A percentile compares a stretch with the other conserved stretches of the same genome.
phyloP scores from a whole-genome alignment of 2,329 filamentous ascomycete species.

The Ceratocystis variospora region DNA sequence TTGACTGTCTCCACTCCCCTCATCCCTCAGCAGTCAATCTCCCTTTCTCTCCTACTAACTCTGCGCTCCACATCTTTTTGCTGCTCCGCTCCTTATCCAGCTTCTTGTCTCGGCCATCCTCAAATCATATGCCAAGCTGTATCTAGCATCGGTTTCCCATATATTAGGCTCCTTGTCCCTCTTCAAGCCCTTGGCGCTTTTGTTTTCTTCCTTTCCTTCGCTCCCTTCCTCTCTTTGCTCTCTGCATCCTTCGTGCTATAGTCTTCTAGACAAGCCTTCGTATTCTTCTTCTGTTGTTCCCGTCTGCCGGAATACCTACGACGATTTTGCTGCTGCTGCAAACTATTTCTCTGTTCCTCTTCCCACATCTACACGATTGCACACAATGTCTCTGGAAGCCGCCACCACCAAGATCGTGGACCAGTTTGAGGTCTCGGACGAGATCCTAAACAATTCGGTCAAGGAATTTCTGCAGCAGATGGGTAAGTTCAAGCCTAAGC shows the following conservation, averaged over 20 bases:
- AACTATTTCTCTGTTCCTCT: constrained; percentile 36
- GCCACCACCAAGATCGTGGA: constrained; percentile 69
- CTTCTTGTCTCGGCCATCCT: constrained; percentile 24
- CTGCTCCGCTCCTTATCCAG: constrained; percentile 12
- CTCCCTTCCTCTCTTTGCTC: constrained; percentile 19
- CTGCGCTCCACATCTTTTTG: constrained; percentile 32
- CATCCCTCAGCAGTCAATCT: too few relatives aligned
- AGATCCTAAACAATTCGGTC: constrained; percentile 66
- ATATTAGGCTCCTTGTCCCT: constrained; percentile 20
- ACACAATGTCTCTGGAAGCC: constrained; percentile 48
- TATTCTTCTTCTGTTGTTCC: constrained; percentile 30
- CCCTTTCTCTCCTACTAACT: constrained; percentile 19
- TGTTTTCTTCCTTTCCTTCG: constrained; percentile 21
- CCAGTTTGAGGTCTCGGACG: constrained; percentile 72
- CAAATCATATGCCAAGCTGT: constrained; percentile 20
- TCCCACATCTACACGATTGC: constrained; percentile 38
- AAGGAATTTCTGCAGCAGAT: constrained; percentile 78
- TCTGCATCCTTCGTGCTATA: constrained; percentile 16
- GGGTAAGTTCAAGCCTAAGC: constrained; percentile 32
- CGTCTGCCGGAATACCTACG: constrained; percentile 36
- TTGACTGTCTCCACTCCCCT: too few relatives aligned
- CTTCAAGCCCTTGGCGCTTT: constrained; percentile 16
- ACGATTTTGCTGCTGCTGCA: neutral
- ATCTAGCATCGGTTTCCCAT: constrained; percentile 28
- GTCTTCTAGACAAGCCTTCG: neutral